A percentile compares a stretch with the other conserved stretches of the same genome.
These are phyloP conservation scores for Sporothrix schenckii DNA, from an alignment of 2,329 filamentous ascomycete species.

Conservation along the genomic window DNA sequence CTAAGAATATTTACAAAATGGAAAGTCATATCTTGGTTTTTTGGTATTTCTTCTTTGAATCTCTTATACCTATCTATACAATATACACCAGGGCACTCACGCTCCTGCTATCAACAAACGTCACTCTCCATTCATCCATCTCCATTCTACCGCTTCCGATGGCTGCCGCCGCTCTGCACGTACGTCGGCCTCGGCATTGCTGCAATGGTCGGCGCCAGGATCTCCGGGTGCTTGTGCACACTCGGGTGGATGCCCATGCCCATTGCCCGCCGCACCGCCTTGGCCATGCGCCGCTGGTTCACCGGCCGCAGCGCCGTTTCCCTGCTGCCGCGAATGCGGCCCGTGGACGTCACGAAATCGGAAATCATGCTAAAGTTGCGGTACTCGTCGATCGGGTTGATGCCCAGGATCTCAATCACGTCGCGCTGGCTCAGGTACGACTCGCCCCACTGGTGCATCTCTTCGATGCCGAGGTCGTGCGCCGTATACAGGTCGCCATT, in stretches of 20 bases:
- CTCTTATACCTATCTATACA: not conserved
- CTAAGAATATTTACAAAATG: not conserved
- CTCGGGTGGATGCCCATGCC: slow-evolving; percentile 91
- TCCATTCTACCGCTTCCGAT: not conserved
- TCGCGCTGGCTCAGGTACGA: slow-evolving; percentile 62
- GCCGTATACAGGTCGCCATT: slow-evolving; percentile 87
- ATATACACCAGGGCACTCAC: not conserved
- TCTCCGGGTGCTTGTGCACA: slow-evolving; percentile 84
- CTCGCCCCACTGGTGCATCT: slow-evolving; percentile 80
- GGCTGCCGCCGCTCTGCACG: not conserved
- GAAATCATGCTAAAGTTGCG: slow-evolving; percentile 93
- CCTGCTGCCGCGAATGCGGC: slow-evolving; percentile 76
- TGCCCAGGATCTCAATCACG: slow-evolving; percentile 74
- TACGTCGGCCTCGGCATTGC: slow-evolving; percentile 26
- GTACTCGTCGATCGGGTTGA: slow-evolving; percentile 84
- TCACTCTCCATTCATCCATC: not conserved
- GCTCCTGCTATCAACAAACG: not conserved
- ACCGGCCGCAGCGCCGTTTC: slow-evolving; percentile 80
- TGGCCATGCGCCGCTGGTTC: slow-evolving; percentile 92
- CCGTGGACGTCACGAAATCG: slow-evolving; percentile 82
- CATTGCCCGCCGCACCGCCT: slow-evolving; percentile 85
- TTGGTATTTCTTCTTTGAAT: not conserved
- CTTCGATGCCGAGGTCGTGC: slow-evolving; percentile 75
- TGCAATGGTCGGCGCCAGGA: slow-evolving; percentile 57
- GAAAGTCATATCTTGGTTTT: not conserved